Base-by-base conservation (phyloP, 139 green algal species). In the Trebouxia sp. region DNA sequence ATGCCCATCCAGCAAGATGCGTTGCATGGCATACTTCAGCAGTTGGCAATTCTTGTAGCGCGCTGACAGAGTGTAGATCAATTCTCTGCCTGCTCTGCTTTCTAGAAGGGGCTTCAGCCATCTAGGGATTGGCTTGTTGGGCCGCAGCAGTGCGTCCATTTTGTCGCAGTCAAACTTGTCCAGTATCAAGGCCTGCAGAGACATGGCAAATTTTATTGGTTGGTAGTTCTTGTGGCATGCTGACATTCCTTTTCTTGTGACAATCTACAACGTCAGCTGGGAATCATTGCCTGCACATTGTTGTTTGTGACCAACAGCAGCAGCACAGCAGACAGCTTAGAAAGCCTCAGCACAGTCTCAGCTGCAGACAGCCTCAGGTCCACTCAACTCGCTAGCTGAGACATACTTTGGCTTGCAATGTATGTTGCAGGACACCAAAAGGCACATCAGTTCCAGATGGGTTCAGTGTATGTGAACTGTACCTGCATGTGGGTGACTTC, bases 21-120 rank as follows among this genome's bases (percentile, higher is more conserved):
- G 89, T 53, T 94, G 91, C 47, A 96, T 92, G n/a, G 91, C 91
- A 86, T 91, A 95, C 83, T 94, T 95, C 20, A 96, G 88, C 72
- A 95, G 84, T 84, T 94, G 82, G 80, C 90, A 89, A 81, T 89
- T 92, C 48, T 87, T 84, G 83, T 96, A 89, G 42, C 69, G 72
- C 10, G 82, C 85, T 5, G 86, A 91, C 58, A 97, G 89, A n/a
- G 91, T 84, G 70, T 96, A 96, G 22, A 97, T 90, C 8, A 97
- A 82, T 42, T 88, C 78, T 3, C 88, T 84, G 4, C 88, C 88
- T 39, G 30, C 30, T 85, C 38, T 72, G 62, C 93, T 85, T 6
- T 69, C 70, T 24, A 90, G 85, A 8, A 95, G 89, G 22, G 79
- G 85, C 66, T 90, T 84, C 20, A 95, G 85, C 91, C 91, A 95